Evolutionary conservation across 2,329 filamentous ascomycete genomes (phyloP).

Genomic region (Penicillium sp.): DNA sequence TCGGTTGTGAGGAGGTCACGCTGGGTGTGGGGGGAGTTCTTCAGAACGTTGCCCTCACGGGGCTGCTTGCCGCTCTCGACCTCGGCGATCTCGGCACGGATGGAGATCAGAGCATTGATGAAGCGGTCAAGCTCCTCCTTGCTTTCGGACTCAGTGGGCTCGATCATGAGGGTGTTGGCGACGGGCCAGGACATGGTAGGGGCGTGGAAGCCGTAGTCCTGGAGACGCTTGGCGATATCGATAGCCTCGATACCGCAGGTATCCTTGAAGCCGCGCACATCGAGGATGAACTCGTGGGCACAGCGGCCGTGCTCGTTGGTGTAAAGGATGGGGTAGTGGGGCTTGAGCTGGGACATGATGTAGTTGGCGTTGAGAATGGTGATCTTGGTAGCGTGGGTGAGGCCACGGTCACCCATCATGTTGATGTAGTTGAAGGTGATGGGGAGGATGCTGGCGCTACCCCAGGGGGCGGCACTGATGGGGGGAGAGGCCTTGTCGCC

Average conservation of each 20-base stretch:
- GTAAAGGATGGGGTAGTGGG: constrained; percentile 89
- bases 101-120: constrained; percentile 83
- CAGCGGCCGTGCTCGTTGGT: constrained; percentile 85
- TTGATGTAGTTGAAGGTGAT: constrained; percentile 96
- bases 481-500: constrained; percentile 57
- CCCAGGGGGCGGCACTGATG: constrained; percentile 80
- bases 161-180: constrained; percentile 94
- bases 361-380: constrained; percentile 98
- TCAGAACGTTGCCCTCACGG: constrained; percentile 77
- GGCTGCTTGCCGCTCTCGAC: constrained; percentile 78
- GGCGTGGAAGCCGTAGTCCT: constrained; percentile 96
- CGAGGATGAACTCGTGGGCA: constrained; percentile 96
- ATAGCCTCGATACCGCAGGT: constrained; percentile 83
- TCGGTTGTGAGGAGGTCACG: constrained; percentile 72
- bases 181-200: constrained; percentile 98
- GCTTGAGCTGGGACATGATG: constrained; percentile 81
- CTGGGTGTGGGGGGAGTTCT: constrained; percentile 84
- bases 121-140: constrained; percentile 93
- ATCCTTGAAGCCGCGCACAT: constrained; percentile 81
- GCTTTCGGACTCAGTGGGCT: constrained; percentile 91
- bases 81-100: constrained; percentile 79
- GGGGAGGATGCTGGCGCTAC: constrained; percentile 86
- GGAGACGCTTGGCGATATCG: constrained; percentile 92
- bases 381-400: constrained; percentile 87
- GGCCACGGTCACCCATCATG: constrained; percentile 81